phyloP scores from a whole-genome alignment of 495 filamentous ascomycete species.

The Hypomontagnella submonticulosa region DNA sequence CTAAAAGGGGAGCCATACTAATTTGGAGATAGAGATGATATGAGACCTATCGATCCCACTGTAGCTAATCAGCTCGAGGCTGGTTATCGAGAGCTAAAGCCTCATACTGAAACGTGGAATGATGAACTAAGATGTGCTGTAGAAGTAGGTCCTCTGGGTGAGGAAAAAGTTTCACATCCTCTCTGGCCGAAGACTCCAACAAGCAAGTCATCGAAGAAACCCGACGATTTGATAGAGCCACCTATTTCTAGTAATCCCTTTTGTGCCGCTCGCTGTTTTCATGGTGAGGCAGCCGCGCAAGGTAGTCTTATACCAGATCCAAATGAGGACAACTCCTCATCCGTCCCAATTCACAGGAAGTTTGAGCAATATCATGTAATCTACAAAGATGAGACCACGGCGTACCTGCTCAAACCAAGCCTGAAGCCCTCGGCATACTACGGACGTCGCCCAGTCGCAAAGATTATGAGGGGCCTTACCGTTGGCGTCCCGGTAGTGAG shows the following conservation, averaged over 20 bases:
- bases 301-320: conserved; percentile 58
- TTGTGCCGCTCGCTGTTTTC: conserved; percentile 65
- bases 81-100: conserved; percentile 85
- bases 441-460: conserved; percentile 77
- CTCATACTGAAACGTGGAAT: conserved; percentile 92
- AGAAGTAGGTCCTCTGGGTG: conserved; percentile 88
- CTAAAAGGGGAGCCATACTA: conserved; percentile 11
- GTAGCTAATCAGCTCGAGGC: conserved; percentile 92
- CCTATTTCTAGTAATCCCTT: conserved; percentile 64
- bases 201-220: conserved; percentile 52
- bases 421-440: conserved; percentile 83
- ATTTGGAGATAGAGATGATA: conserved; percentile 68
- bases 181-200: conserved; percentile 75
- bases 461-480: conserved; percentile 83
- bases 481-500: conserved; percentile 89
- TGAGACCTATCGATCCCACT: conserved; percentile 87
- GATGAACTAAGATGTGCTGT: conserved; percentile 92
- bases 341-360: conserved; percentile 49
- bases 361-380: conserved; percentile 81
- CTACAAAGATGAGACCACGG: conserved; percentile 77
- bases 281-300: conserved; percentile 65
- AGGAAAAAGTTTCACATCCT: conserved; percentile 85
- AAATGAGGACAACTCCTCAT: conserved; percentile 51
- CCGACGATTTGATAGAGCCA: conserved; percentile 54
- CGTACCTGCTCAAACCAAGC: conserved; percentile 83